These are phyloP conservation scores for Rubroboletus satanas DNA, from an alignment of 768 basidiomycete genomes.

Conservation along the genomic window DNA sequence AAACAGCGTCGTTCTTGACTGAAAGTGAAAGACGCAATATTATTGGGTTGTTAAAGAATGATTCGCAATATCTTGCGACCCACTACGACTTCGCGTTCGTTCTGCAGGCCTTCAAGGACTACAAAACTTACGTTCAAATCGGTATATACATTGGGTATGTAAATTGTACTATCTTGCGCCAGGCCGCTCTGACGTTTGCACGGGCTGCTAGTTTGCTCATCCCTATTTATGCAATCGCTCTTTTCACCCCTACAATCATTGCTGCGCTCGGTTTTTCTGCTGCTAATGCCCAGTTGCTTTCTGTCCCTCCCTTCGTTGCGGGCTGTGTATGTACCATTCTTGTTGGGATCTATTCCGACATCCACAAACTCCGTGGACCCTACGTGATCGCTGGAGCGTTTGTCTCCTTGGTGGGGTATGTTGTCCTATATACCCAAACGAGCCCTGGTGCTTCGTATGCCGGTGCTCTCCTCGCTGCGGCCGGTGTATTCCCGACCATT, in stretches of 20 bases:
- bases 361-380: conserved; percentile 42
- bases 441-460: conserved; percentile 34
- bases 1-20: conserved; percentile 54
- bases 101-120: conserved; percentile 46
- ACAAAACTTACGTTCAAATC: conserved; percentile 36
- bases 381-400: conserved; percentile 42
- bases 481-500: conserved; percentile 51
- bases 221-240: conserved; percentile 46
- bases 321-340: conserved; percentile 43
- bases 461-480: conserved; percentile 47
- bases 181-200: neutral
- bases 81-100: conserved; percentile 45
- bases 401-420: conserved; percentile 49
- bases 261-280: conserved; percentile 48
- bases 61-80: conserved; percentile 42
- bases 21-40: conserved; percentile 40
- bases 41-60: conserved; percentile 37
- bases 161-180: neutral
- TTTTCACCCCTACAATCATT: conserved; percentile 52
- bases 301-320: conserved; percentile 46
- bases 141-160: conserved; percentile 41
- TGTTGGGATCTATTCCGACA: conserved; percentile 43
- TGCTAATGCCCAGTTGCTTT: conserved; percentile 47
- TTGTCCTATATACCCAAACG: conserved; percentile 40
- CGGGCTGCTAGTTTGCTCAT: conserved; percentile 35